phyloP scores from a whole-genome alignment of 2,329 filamentous ascomycete genomes.

The Tolypocladium ophioglossoides region DNA sequence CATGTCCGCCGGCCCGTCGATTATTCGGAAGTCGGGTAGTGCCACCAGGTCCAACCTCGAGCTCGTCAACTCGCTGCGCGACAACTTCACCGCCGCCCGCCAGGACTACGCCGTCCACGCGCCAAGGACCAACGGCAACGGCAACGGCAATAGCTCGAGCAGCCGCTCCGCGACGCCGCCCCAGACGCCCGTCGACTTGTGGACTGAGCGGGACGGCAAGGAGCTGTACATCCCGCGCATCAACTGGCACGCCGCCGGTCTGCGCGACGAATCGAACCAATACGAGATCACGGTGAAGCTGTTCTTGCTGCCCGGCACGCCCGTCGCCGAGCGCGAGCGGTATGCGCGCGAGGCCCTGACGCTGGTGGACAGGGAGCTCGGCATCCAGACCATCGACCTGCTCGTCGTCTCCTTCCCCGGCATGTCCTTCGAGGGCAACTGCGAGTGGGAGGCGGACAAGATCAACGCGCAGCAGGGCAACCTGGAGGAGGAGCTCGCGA shows the following conservation, averaged over 20 bases:
- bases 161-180: conserved; percentile 13
- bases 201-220: conserved; percentile 56
- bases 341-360: conserved; percentile 71
- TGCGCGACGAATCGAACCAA: conserved; percentile 70
- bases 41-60: conserved; percentile 80
- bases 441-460: conserved; percentile 65
- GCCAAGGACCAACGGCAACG: conserved; percentile 20
- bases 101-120: conserved; percentile 38
- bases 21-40: conserved; percentile 67
- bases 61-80: conserved; percentile 76
- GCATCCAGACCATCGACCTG: conserved; percentile 67
- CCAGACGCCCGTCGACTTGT: conserved; percentile 32
- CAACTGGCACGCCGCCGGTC: conserved; percentile 57
- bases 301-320: conserved; percentile 74
- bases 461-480: conserved; percentile 50
- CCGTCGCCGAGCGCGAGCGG: conserved; percentile 50
- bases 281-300: conserved; percentile 96
- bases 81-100: conserved; percentile 70
- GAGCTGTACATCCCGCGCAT: conserved; percentile 69
- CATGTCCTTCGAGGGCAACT: conserved; percentile 86
- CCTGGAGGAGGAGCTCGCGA: conserved; percentile 55
- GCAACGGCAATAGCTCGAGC: conserved; percentile 20
- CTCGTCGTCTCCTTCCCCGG: conserved; percentile 90
- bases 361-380: conserved; percentile 70
- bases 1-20: conserved; percentile 71